Percentiles rank a stretch among this genome's conserved stretches.
phyloP scores from a whole-genome alignment of 345 rosid genomes.

The Hibiscus trionum region DNA sequence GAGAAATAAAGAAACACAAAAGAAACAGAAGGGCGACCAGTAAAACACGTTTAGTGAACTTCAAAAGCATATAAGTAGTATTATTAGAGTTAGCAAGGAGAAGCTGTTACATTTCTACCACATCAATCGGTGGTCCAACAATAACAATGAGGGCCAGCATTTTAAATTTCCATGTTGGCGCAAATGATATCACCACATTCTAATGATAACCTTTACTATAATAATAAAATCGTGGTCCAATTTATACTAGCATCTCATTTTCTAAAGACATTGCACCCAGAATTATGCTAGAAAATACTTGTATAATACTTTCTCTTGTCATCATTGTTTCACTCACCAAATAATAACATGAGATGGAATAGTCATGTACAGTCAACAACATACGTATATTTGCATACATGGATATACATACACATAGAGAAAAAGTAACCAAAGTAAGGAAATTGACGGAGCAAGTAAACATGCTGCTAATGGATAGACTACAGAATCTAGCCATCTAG shows the following conservation, averaged over 20 bases:
- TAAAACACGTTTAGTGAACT: not conserved
- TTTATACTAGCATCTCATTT: not conserved
- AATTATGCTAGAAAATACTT: not conserved
- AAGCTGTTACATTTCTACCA: not conserved
- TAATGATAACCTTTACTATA: not conserved
- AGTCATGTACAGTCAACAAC: not conserved
- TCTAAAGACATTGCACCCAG: not conserved
- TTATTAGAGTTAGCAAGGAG: not conserved
- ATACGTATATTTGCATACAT: not conserved
- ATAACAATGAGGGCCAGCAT: not conserved
- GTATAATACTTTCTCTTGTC: not conserved
- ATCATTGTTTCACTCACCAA: not conserved
- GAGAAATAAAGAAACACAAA: slow-evolving; percentile 2
- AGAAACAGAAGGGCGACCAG: not conserved
- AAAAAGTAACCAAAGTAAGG: not conserved
- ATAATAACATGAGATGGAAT: not conserved
- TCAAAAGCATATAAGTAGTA: not conserved
- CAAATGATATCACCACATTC: not conserved
- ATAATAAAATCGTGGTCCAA: not conserved
- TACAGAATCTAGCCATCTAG: not conserved
- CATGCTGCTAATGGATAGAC: not conserved
- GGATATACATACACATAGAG: not conserved
- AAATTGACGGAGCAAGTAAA: not conserved
- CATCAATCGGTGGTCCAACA: not conserved
- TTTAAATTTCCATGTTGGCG: not conserved